A percentile compares a stretch with the other conserved stretches of the same genome.
Evolutionary conservation across 331 rosid species (phyloP).

Genomic region (Quercus lobata): DNA sequence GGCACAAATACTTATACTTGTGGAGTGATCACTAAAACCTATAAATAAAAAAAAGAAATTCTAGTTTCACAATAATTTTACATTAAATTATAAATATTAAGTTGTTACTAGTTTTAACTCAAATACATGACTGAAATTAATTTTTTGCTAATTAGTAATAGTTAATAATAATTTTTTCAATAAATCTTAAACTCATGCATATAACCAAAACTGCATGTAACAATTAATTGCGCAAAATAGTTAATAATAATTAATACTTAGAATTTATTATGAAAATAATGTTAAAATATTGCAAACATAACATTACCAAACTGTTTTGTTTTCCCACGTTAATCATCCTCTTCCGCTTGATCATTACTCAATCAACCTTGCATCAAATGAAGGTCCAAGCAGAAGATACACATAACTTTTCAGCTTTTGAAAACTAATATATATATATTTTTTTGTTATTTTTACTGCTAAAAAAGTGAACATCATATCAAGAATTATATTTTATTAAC

Average conservation of each 20-base stretch:
- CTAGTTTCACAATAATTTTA: too few species aligned
- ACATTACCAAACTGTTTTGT: background rate
- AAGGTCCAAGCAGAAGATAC: conserved; percentile 7
- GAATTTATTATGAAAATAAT: too few species aligned
- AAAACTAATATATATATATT: background rate
- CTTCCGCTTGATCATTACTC: background rate
- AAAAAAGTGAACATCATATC: conserved; percentile 30
- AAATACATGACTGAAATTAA: rapidly evolving
- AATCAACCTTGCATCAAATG: background rate
- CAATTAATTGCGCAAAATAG: rapidly evolving
- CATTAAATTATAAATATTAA: too few species aligned
- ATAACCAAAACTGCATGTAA: rapidly evolving
- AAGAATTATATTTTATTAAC: background rate
- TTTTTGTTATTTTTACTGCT: background rate
- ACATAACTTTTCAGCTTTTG: background rate
- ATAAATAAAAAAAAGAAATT: background rate
- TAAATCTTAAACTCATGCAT: too few species aligned
- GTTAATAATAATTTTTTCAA: too few species aligned
- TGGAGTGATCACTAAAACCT: rapidly evolving
- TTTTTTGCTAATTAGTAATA: too few species aligned
- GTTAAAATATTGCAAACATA: too few species aligned
- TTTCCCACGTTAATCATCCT: conserved; percentile 4
- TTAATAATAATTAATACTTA: too few species aligned
- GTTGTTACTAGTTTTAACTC: too few species aligned
- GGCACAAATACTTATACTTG: rapidly evolving